Base-by-base conservation (phyloP, 2,329 filamentous ascomycete species). In the Apiospora marii region DNA sequence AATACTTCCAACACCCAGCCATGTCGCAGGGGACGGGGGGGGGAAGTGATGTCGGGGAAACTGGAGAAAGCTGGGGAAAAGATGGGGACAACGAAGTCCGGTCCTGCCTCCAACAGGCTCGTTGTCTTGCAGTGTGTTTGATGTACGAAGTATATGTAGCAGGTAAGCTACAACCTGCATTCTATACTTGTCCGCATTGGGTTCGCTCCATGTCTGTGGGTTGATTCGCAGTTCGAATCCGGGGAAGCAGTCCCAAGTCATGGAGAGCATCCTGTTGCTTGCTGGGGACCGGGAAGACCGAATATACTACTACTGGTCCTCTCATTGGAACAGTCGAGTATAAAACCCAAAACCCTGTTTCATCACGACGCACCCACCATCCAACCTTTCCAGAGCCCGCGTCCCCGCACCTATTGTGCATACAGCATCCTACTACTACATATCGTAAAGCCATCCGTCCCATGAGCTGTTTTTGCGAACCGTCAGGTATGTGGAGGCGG, bases 81-180 rank as follows among this genome's bases (percentile, higher is more conserved):
- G 27, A 58, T 58, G 51, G 58, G 14, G 58, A 64, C 34, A 34
- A 37, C 58, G 58, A 22, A 41, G 22, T n/a, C 58, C 58, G 58
- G 58, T 19, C 58, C n/a, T 22, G 22, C 12, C n/a, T 64, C 58
- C 58, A 41, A 41, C 58, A 64, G 58, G 58, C 58, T 64, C 58
- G 58, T 3, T 14, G 8, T 64, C 58, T 64, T 37, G 30, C 34
- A 41, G 58, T 37, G 19, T 64, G 58, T 64, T 41, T 64, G n/a
- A 41, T 61, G 53, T 41, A 22, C 58, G 16, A 64, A 64, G 58
- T 34, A 61, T 61, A 22, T 37, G 51, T 30, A 16, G 27, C 51
- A 61, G 30, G 53, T 10, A 37, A 37, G 6, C 53, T 61, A 19
- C 51, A 49, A 27, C 51, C 53, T 61, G 53, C 53, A 61, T 61